Evolutionary conservation across 345 rosid species (phyloP), one percentile per base, ranked within the genome.

Genomic region (Mercurialis annua): DNA sequence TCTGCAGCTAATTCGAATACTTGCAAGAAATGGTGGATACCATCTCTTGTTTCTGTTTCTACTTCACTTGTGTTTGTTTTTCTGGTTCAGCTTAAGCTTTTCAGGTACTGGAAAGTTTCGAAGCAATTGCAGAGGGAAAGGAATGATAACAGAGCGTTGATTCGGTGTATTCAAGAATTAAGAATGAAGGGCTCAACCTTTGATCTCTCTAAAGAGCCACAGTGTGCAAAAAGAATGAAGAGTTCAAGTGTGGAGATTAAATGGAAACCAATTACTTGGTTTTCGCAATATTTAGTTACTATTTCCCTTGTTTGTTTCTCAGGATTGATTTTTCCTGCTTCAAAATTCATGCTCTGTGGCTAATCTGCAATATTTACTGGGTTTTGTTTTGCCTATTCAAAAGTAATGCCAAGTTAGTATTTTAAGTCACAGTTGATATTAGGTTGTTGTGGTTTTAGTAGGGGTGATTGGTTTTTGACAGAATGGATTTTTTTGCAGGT

Each of bases 161-260:
- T 80, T 1, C 71, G 97, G 62, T 87, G 96, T 66, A 79, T 94
- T 38, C 86, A 83, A 72, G 99, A 92, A 69, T 76, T 95, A 85
- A 81, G 98, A 69, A 92, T 90, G 99, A 90, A 94, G 81, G 99
- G 99, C 10, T 77, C 84, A 24, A 91, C 92, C 81, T 92, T 92
- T 16, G 97, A 95, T 76, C 31, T 95, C 81, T 86, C 96, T 0
- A 95, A 92, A 72, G 99, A 95, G 73, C 98, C 98, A 9, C 75
- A 70, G 66, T 74, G 70, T 44, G 90, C 96, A 70, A 89, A 76
- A 82, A 88, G 88, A 73, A 84, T 92, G 87, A 92, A 88, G 84
- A 95, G 99, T 57, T 90, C 98, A 1, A 90, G 98, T 60, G 98
- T 95, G 38, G 96, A 91, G 82, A 88, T 95, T 76, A 88, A 92